Evolutionary conservation across 73 alveolate genomes (phyloP).

Genomic region (Chromera velia): DNA sequence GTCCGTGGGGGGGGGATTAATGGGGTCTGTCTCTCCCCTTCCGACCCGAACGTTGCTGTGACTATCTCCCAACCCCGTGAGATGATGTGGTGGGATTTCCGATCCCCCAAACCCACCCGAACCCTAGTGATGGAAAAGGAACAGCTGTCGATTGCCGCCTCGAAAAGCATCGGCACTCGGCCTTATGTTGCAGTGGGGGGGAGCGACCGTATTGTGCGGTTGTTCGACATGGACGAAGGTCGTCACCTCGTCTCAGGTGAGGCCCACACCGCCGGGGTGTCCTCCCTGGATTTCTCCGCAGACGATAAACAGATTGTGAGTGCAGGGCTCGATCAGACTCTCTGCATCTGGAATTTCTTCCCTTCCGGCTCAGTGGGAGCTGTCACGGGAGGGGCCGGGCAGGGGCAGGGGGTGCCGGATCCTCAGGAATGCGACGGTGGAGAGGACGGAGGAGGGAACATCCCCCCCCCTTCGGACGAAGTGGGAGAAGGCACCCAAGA

Average conservation of each 20-base stretch:
- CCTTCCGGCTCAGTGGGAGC: no score
- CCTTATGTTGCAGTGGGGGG: constrained; percentile 81
- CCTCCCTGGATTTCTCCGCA: constrained; percentile 61
- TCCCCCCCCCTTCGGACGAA: no score
- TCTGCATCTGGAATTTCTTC: constrained; percentile 72
- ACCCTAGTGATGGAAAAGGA: constrained; percentile 63
- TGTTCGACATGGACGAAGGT: constrained; percentile 63
- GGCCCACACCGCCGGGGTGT: constrained; percentile 69
- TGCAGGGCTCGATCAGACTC: constrained; percentile 71
- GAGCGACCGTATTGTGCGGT: constrained; percentile 56
- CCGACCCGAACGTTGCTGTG: constrained; percentile 65
- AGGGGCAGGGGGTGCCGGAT: no score
- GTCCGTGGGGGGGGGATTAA: constrained; percentile 92
- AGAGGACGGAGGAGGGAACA: no score
- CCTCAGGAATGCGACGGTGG: no score
- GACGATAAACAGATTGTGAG: constrained; percentile 68
- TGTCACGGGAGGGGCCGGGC: no score
- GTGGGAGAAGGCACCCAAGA: no score
- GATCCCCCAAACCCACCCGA: constrained; percentile 71
- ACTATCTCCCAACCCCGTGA: constrained; percentile 88
- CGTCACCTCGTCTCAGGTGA: constrained; percentile 58
- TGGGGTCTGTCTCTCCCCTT: constrained; percentile 65
- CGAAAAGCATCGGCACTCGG: constrained; percentile 60
- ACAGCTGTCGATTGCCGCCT: constrained; percentile 81
- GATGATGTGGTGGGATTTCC: constrained; percentile 84